Base-by-base conservation (phyloP, 495 filamentous ascomycete species). In the Aspergillus hancockii region DNA sequence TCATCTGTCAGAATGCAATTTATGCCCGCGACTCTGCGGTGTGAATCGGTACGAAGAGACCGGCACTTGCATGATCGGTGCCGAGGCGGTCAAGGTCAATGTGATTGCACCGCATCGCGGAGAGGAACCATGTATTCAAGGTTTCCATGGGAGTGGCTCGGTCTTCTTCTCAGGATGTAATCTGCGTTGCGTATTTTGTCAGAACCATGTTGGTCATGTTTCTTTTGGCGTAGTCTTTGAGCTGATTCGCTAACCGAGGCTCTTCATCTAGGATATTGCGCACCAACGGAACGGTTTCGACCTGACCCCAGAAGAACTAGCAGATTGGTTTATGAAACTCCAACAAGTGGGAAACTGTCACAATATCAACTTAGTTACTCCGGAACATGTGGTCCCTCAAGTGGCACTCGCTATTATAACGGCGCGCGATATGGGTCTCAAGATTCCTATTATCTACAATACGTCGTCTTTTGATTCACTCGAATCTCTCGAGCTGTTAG, bases 151-250 rank as follows among this genome's bases (percentile, higher is more conserved):
- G 10, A 87, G 82, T 58, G 90, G 89, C 41, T 80, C 85, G 8
- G 88, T 92, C 51, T 92, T 92, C 76, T 91, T 92, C 67, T 81
- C 78, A 30, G 86, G 85, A 13, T 92, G 88, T 65, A 91, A 90
- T 69, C 67, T 91, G 36, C 82, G 88, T 16, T 92, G 90, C 67
- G 86, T 90, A 0, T 92, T 92, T 66, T 93, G 90, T 69, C 89
- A 92, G 68, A 92, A 92, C 73, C 82, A 91, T 70, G 72, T 72
- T 65, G 31, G 63, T 40, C 22, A 36, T 19, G 16, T 16, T 25
- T 28, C n/a, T 23, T 23, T 22, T n/a, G 14, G 28, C 18, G 28
- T 32, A 23, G 6, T n/a, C 6, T 16, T 36, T 16, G 14, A 16
- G 19, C 31, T 30, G 9, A 21, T 52, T 1, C 3, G 31, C 50